A percentile compares a stretch with the other conserved stretches of the same genome.
These are phyloP conservation scores for Curvularia eragrostidis DNA, from an alignment of 2,329 filamentous ascomycete genomes.

Conservation along the genomic window DNA sequence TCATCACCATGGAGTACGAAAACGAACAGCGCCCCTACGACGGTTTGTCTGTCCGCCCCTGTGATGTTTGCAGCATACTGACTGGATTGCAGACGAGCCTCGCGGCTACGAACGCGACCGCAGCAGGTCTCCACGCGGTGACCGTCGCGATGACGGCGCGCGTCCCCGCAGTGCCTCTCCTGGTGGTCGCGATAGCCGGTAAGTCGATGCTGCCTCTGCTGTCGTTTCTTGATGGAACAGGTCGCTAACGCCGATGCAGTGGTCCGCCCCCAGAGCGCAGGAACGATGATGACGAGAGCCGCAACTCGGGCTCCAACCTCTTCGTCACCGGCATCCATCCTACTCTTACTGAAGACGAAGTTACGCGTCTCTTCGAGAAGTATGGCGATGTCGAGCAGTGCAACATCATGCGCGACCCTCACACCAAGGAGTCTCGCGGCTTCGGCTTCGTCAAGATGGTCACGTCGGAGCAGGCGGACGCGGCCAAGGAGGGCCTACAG, in stretches of 20 bases:
- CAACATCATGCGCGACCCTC: constrained; percentile 99
- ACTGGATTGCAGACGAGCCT: constrained; percentile 59
- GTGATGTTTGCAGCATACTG: constrained; percentile 24
- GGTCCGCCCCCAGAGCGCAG: constrained; percentile 57
- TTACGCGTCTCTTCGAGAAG: constrained; percentile 96
- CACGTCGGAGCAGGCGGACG: constrained; percentile 91
- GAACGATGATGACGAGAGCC: constrained; percentile 77
- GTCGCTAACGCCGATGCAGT: constrained; percentile 45
- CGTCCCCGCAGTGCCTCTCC: constrained; percentile 70
- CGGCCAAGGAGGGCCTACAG: constrained; percentile 93
- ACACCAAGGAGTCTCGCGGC: constrained; percentile 97
- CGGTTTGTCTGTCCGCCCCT: constrained; percentile 56
- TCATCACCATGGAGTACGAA: constrained; percentile 68
- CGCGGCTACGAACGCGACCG: constrained; percentile 70
- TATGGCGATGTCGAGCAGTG: constrained; percentile 99
- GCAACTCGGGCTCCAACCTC: constrained; percentile 96
- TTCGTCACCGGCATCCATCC: constrained; percentile 99
- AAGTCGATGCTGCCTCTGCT: constrained; percentile 17
- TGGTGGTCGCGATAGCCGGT: constrained; percentile 60
- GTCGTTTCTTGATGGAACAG: constrained; percentile 7
- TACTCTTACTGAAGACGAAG: constrained; percentile 85
- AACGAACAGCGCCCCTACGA: constrained; percentile 70
- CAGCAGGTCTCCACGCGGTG: constrained; percentile 68
- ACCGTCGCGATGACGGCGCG: constrained; percentile 60
- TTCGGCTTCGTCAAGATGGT: constrained; percentile 99